Evolutionary conservation across 2,329 filamentous ascomycete genomes (phyloP).

Genomic region (Exutisphaerella laricina): DNA sequence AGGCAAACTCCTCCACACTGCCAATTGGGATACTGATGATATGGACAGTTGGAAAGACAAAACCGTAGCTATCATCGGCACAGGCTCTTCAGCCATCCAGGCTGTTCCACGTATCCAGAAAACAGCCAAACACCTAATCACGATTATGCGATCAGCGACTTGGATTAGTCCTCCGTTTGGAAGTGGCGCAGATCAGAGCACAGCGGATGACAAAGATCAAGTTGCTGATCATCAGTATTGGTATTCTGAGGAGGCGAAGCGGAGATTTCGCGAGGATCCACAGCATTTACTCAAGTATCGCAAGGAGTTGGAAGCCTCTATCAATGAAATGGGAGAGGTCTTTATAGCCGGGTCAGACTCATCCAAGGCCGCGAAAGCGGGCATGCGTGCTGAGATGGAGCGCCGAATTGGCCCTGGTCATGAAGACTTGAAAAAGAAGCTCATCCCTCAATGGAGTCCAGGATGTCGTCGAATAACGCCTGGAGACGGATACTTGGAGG

Average conservation of each 20-base stretch:
- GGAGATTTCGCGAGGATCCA: conserved; percentile 28
- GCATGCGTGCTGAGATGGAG: conserved; percentile 40
- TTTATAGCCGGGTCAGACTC: conserved; percentile 18
- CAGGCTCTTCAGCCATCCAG: conserved; percentile 30
- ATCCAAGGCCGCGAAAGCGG: conserved; percentile 14
- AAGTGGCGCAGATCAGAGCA: conserved; percentile 28
- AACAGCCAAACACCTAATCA: conserved; percentile 29
- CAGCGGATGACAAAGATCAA: background rate
- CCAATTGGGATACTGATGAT: conserved; percentile 48
- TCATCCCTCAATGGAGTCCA: conserved; percentile 60
- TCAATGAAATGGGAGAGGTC: conserved; percentile 21
- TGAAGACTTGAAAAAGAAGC: conserved; percentile 50
- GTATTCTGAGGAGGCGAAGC: conserved; percentile 31
- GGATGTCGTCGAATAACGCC: conserved; percentile 59
- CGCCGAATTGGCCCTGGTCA: conserved; percentile 47
- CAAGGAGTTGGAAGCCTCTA: conserved; percentile 29
- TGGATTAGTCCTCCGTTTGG: conserved; percentile 38
- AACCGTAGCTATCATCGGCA: conserved; percentile 21
- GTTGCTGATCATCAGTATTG: conserved; percentile 34
- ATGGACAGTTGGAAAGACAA: conserved; percentile 22
- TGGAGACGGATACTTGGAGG: conserved; percentile 37
- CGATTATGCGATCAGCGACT: conserved; percentile 35
- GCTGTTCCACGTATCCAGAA: conserved; percentile 37
- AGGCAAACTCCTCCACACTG: conserved; percentile 51
- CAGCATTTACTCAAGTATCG: conserved; percentile 32